A percentile compares a stretch with the other conserved stretches of the same genome.
These are phyloP conservation scores for Xenosphaeropsis pyriputrescens DNA, from an alignment of 2,329 filamentous ascomycete species.

Conservation along the genomic window DNA sequence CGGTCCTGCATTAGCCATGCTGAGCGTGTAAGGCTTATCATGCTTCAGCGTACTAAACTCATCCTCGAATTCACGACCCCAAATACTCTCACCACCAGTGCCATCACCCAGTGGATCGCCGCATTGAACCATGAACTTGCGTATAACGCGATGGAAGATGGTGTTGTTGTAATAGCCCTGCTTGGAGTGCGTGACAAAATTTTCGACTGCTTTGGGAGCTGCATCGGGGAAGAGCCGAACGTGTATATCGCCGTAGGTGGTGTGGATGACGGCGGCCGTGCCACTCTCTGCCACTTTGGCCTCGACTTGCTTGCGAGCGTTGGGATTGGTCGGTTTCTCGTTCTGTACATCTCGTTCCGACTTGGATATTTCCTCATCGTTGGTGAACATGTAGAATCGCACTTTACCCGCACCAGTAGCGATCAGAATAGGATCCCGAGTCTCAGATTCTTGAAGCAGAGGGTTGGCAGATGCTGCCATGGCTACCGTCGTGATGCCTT, in stretches of 20 bases:
- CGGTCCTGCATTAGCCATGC: conserved; percentile 94
- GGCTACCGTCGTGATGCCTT: conserved; percentile 81
- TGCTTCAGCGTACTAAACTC: conserved; percentile 86
- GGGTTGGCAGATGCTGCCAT: conserved; percentile 97
- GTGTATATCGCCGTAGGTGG: conserved; percentile 85
- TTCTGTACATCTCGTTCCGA: conserved; percentile 85
- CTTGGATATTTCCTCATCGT: conserved; percentile 71
- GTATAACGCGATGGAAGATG: conserved; percentile 93
- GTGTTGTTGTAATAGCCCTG: conserved; percentile 95
- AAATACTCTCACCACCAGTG: conserved; percentile 82
- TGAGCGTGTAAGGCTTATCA: conserved; percentile 90
- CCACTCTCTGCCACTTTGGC: conserved; percentile 58
- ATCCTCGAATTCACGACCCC: conserved; percentile 84
- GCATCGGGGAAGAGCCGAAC: conserved; percentile 86
- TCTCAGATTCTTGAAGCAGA: conserved; percentile 80
- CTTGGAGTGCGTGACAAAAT: conserved; percentile 85
- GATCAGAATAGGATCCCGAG: conserved; percentile 77
- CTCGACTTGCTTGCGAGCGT: conserved; percentile 34
- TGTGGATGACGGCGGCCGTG: conserved; percentile 74
- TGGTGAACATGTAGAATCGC: conserved; percentile 97
- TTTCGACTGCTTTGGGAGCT: conserved; percentile 89
- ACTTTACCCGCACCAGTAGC: conserved; percentile 74
- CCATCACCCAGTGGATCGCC: conserved; percentile 81
- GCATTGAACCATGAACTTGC: conserved; percentile 93
- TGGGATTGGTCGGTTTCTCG: conserved; percentile 65